Percentiles rank a stretch among this genome's conserved stretches.
phyloP scores from a whole-genome alignment of 2,329 filamentous ascomycete species.

The Colletotrichum sp. region DNA sequence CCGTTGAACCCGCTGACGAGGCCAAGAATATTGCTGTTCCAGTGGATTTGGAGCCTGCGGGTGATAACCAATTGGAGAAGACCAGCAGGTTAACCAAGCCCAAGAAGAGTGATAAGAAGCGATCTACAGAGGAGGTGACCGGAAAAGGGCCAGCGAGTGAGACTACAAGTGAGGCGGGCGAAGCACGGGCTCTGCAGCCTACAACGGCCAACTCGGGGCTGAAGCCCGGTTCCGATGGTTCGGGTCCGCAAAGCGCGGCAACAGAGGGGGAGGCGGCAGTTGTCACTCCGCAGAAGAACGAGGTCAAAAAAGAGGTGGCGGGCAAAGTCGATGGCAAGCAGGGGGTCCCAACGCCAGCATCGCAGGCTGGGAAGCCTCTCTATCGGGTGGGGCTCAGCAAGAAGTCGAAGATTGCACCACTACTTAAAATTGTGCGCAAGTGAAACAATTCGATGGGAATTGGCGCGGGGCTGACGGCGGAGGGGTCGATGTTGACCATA shows the following conservation, averaged over 20 bases:
- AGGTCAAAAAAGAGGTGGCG: slow-evolving; percentile 17
- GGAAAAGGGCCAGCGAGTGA: neutral
- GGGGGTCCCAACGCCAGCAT: slow-evolving; percentile 1
- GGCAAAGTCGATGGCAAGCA: slow-evolving; percentile 17
- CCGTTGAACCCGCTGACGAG: neutral
- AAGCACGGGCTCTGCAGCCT: slow-evolving; percentile 2
- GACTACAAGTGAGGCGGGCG: neutral
- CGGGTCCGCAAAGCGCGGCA: neutral
- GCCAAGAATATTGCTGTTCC: neutral
- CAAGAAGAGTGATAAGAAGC: neutral
- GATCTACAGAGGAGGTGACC: neutral
- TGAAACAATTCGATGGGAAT: neutral
- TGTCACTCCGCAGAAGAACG: neutral
- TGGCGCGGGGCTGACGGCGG: neutral
- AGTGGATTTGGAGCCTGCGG: neutral
- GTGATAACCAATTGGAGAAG: neutral
- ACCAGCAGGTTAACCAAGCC: neutral
- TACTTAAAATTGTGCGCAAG: slow-evolving; percentile 56
- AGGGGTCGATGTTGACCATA: neutral
- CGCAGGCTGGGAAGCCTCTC: slow-evolving; percentile 39
- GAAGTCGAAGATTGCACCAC: slow-evolving; percentile 53
- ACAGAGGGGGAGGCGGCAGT: neutral
- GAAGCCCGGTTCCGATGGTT: neutral
- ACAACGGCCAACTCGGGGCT: neutral
- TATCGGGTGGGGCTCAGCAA: slow-evolving; percentile 60